Percentiles rank a stretch among this genome's conserved stretches.
phyloP scores from a whole-genome alignment of 1,284 basidiomycete species.

The Fomitopsis betulina region DNA sequence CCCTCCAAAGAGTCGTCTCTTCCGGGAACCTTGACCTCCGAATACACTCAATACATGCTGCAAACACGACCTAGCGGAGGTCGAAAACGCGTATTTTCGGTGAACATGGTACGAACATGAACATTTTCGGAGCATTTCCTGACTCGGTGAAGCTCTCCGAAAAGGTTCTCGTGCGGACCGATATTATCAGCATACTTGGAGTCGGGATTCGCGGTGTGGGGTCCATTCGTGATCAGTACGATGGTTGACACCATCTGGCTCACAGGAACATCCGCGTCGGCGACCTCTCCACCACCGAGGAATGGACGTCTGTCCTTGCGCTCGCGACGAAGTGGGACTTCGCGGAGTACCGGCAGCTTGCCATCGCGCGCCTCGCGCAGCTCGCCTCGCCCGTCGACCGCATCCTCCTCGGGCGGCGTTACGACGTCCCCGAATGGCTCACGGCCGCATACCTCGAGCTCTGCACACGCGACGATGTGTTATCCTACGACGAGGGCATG shows the following conservation, averaged over 20 bases:
- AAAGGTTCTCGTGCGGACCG: too few relatives aligned
- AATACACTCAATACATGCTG: too few relatives aligned
- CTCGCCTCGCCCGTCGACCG: constrained; percentile 19
- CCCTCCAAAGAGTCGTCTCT: too few relatives aligned
- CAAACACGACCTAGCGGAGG: too few relatives aligned
- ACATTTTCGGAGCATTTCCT: too few relatives aligned
- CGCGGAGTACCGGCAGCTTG: constrained; percentile 17
- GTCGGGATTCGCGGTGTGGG: too few relatives aligned
- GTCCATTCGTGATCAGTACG: neutral
- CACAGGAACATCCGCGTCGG: constrained; percentile 15
- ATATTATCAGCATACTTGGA: too few relatives aligned
- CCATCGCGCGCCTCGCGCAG: constrained; percentile 19
- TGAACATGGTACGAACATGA: too few relatives aligned
- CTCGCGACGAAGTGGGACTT: constrained; percentile 24
- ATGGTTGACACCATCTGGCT: neutral
- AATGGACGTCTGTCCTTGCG: constrained; percentile 27
- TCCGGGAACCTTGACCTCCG: too few relatives aligned
- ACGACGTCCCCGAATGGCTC: constrained; percentile 21
- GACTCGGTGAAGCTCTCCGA: too few relatives aligned
- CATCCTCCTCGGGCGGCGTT: constrained; percentile 20
- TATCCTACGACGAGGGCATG: constrained; percentile 21
- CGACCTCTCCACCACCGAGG: constrained; percentile 17
- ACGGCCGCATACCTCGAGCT: constrained; percentile 17
- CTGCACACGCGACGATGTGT: constrained; percentile 17
- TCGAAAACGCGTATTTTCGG: too few relatives aligned